Evolutionary conservation across 139 green algal species (phyloP).

Genomic region (Auxenochlorella pyrenoidosa): DNA sequence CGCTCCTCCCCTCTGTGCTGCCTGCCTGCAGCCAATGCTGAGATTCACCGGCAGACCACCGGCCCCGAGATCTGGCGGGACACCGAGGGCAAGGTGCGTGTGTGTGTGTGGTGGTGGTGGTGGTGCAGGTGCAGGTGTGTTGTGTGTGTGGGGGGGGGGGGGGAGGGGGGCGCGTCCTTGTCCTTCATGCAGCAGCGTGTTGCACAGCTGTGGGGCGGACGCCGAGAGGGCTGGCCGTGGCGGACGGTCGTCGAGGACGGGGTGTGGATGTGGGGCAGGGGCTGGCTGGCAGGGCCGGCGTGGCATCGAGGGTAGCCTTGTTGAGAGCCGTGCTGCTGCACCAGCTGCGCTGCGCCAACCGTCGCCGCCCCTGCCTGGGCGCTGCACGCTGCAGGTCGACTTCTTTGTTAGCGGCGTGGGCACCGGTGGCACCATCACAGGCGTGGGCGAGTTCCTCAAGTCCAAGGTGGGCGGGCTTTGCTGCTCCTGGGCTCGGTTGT

Average conservation of each 20-base stretch:
- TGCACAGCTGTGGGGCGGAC: not conserved
- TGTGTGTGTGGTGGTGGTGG: no score
- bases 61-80: conserved; percentile 91
- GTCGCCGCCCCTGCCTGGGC: not conserved
- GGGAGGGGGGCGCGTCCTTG: no score
- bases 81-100: conserved; percentile 76
- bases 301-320: not conserved
- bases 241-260: no score
- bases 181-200: no score
- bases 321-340: not conserved
- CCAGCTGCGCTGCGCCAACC: not conserved
- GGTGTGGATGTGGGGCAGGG: no score
- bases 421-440: conserved; percentile 93
- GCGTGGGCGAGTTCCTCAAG: conserved; percentile 82
- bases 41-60: conserved; percentile 78
- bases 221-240: no score
- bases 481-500: no score
- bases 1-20: not conserved
- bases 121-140: no score
- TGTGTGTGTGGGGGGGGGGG: no score
- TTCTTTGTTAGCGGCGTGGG: conserved; percentile 89
- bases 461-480: not conserved
- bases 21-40: conserved; percentile 90
- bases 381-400: conserved; percentile 55
- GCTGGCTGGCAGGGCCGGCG: no score